Percentiles rank a stretch among this genome's conserved stretches.
phyloP scores from a whole-genome alignment of 2,329 filamentous ascomycete genomes.

The Diaporthe citri region DNA sequence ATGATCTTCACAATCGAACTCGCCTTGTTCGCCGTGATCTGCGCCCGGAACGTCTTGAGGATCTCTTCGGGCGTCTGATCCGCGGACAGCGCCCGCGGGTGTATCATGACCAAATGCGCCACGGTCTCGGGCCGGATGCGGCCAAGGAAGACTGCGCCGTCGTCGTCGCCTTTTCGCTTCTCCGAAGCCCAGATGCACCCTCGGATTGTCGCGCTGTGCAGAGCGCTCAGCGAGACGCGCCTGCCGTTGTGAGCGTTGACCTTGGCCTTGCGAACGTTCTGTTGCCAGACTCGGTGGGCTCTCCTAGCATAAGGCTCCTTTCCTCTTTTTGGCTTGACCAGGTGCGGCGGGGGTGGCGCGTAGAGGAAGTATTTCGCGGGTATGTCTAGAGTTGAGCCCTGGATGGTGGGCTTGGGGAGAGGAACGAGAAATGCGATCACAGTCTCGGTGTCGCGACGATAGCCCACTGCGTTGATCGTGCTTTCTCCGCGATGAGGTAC shows the following conservation, averaged over 20 bases:
- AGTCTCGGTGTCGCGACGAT: slow-evolving; percentile 26
- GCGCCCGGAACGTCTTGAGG: slow-evolving; percentile 24
- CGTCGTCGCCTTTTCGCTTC: slow-evolving; percentile 1
- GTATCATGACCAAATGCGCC: slow-evolving; percentile 34
- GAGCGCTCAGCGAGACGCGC: not conserved
- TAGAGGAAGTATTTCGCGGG: slow-evolving; percentile 34
- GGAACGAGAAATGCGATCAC: slow-evolving; percentile 35
- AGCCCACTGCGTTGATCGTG: slow-evolving; percentile 30
- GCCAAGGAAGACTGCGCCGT: slow-evolving; percentile 12
- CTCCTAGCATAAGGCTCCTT: slow-evolving; percentile 11
- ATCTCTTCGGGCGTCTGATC: slow-evolving; percentile 30
- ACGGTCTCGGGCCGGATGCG: slow-evolving; percentile 32
- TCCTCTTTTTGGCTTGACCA: slow-evolving; percentile 20
- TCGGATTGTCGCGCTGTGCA: slow-evolving; percentile 25
- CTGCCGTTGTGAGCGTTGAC: slow-evolving; percentile 1
- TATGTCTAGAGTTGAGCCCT: slow-evolving; percentile 2
- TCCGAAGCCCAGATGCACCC: slow-evolving; percentile 21
- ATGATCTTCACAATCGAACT: slow-evolving; percentile 13
- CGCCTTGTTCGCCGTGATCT: slow-evolving; percentile 21
- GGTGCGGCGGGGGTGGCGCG: slow-evolving; percentile 25
- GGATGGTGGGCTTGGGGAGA: slow-evolving; percentile 25
- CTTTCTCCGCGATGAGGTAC: slow-evolving; percentile 6
- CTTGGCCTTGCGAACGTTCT: slow-evolving; percentile 17
- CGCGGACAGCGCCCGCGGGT: slow-evolving; percentile 24
- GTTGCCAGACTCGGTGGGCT: slow-evolving; percentile 30